phyloP scores from a whole-genome alignment of 345 rosid species.

The Gossypium anomalum region DNA sequence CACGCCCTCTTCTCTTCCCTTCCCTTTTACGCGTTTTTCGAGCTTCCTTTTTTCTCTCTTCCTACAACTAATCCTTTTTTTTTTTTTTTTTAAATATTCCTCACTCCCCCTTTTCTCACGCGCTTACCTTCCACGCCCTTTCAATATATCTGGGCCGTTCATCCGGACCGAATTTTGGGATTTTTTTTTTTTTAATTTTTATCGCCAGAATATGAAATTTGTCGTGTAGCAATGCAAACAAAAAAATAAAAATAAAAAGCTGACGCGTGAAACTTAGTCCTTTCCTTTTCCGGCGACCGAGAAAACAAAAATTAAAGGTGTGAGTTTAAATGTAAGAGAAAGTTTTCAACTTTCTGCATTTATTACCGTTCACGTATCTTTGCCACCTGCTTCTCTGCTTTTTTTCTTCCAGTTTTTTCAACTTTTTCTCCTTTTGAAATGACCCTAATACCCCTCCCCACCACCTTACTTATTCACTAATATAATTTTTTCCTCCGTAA shows the following conservation, averaged over 20 bases:
- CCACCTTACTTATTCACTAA: too few species aligned
- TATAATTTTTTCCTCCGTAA: too few species aligned
- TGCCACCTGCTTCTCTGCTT: constrained; percentile 12
- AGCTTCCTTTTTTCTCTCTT: constrained; percentile 16
- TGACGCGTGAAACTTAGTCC: constrained; percentile 39
- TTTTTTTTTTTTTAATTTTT: background rate
- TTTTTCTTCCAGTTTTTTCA: background rate
- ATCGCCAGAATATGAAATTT: constrained; percentile 13
- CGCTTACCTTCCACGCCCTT: background rate
- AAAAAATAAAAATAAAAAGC: constrained; percentile 13
- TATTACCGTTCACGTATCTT: constrained; percentile 41
- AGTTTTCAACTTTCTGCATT: constrained; percentile 59
- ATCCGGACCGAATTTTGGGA: too few species aligned
- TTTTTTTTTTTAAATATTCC: too few species aligned
- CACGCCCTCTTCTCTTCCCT: constrained; percentile 55
- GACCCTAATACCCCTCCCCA: background rate
- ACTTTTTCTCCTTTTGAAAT: background rate
- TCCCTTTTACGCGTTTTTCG: constrained; percentile 66
- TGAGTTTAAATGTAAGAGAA: constrained; percentile 12
- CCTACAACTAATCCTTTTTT: background rate
- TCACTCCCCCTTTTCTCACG: background rate
- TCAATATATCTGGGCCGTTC: background rate
- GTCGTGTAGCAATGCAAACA: constrained; percentile 26
- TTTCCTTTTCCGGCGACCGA: constrained; percentile 32
- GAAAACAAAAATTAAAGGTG: constrained; percentile 6